phyloP scores from a whole-genome alignment of 805 yeast genomes.

The Ogataea ramenticola region DNA sequence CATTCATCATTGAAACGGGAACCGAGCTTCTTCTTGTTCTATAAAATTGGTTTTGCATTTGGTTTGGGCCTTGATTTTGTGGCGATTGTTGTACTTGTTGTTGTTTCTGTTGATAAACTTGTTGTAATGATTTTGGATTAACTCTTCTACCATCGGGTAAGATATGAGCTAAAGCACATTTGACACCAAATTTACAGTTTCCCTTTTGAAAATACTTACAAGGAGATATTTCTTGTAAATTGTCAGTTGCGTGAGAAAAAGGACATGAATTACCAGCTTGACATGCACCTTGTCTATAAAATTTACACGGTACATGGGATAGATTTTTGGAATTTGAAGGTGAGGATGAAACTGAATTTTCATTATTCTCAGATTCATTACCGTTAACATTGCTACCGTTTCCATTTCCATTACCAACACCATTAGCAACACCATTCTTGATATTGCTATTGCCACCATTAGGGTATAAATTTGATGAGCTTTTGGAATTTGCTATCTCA shows the following conservation, averaged over 20 bases:
- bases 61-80: not conserved
- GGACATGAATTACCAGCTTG: conserved; percentile 94
- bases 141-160: conserved; percentile 84
- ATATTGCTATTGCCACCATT: no score
- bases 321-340: conserved; percentile 38
- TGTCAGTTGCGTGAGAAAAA: conserved; percentile 71
- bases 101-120: conserved; percentile 19
- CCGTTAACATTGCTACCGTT: not conserved
- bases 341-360: conserved; percentile 12
- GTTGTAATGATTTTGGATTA: conserved; percentile 39
- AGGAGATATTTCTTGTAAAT: conserved; percentile 43
- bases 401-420: not conserved
- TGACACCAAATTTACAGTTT: conserved; percentile 91
- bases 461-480: no score
- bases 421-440: not conserved
- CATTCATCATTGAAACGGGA: not conserved
- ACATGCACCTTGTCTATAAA: conserved; percentile 85
- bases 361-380: conserved; percentile 8
- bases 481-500: not conserved
- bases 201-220: conserved; percentile 95
- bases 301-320: conserved; percentile 95
- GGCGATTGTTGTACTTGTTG: conserved; percentile 6
- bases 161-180: conserved; percentile 91
- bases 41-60: no score
- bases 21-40: not conserved